These are phyloP conservation scores for Botrytis porri DNA, from an alignment of 2,329 filamentous ascomycete genomes.

Conservation along the genomic window DNA sequence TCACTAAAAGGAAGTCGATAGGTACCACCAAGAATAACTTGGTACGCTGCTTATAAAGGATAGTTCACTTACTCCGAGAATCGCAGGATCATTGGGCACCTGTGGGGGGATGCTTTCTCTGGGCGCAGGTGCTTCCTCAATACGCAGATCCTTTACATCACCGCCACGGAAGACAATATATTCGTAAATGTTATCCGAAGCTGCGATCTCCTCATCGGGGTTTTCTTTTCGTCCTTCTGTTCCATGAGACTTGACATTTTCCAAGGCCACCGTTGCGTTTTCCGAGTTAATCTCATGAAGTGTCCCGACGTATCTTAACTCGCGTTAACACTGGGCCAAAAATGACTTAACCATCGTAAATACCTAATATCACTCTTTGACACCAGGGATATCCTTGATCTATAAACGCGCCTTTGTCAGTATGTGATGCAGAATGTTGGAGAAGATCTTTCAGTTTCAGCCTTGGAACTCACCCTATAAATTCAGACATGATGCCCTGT, in stretches of 20 bases:
- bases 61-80: constrained; percentile 80
- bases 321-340: constrained; percentile 27
- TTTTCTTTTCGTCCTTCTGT: constrained; percentile 84
- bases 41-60: constrained; percentile 20
- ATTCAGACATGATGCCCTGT: constrained; percentile 52
- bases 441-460: constrained; percentile 20
- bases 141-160: constrained; percentile 96
- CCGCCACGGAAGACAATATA: constrained; percentile 98
- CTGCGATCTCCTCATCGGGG: constrained; percentile 75
- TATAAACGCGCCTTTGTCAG: constrained; percentile 41
- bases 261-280: constrained; percentile 91
- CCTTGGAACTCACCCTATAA: constrained; percentile 52
- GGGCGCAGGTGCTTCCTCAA: constrained; percentile 76
- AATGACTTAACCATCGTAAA: constrained; percentile 37
- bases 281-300: constrained; percentile 98
- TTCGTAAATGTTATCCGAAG: constrained; percentile 88
- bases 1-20: constrained; percentile 55
- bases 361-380: constrained; percentile 97
- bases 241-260: constrained; percentile 92
- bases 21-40: background rate
- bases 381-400: constrained; percentile 92
- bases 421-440: constrained; percentile 21
- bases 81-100: constrained; percentile 91
- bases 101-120: constrained; percentile 73
- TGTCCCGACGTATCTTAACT: constrained; percentile 81